Evolutionary conservation across 2,329 filamentous ascomycete genomes (phyloP).

Genomic region (Trichophyton schoenleinii): DNA sequence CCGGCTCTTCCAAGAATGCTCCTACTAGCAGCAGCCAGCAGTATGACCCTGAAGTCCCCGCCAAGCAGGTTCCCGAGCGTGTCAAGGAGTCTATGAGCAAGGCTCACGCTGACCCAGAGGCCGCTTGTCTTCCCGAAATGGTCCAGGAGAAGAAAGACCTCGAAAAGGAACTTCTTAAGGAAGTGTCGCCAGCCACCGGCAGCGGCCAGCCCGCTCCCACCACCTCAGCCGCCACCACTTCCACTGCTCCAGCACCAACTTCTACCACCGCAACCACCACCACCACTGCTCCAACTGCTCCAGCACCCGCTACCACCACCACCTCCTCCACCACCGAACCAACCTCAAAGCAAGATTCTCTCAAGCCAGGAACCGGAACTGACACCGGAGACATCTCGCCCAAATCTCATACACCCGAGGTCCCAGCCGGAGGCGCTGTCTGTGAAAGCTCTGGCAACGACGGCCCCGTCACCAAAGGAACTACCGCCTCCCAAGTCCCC

Average conservation of each 20-base stretch:
- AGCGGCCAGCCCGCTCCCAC: slow-evolving; percentile 27
- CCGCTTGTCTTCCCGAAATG: slow-evolving; percentile 53
- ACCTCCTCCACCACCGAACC: neutral
- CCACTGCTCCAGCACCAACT: slow-evolving; percentile 7
- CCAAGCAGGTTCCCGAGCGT: slow-evolving; percentile 30
- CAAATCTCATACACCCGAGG: slow-evolving; percentile 17
- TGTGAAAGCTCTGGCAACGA: slow-evolving; percentile 3
- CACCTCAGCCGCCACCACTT: slow-evolving; percentile 26
- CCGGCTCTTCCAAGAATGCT: neutral
- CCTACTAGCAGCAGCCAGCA: slow-evolving; percentile 9
- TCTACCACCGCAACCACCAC: too few species aligned
- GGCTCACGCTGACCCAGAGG: slow-evolving; percentile 55
- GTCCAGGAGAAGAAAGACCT: slow-evolving; percentile 64
- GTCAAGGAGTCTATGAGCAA: slow-evolving; percentile 35
- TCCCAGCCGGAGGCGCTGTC: slow-evolving; percentile 9
- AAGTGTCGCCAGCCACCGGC: slow-evolving; percentile 25
- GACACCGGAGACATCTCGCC: slow-evolving; percentile 12
- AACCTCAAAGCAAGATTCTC: slow-evolving; percentile 9
- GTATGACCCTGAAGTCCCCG: slow-evolving; percentile 24
- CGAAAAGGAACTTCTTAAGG: slow-evolving; percentile 58
- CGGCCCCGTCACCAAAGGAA: slow-evolving; percentile 4
- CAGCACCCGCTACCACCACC: too few species aligned
- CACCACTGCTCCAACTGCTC: too few species aligned
- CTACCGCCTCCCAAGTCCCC: neutral
- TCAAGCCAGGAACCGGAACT: neutral